Percentiles rank a stretch among this genome's conserved stretches.
These are phyloP conservation scores for Vanrija sp. DNA, from an alignment of 1,284 basidiomycete genomes.

Conservation along the genomic window DNA sequence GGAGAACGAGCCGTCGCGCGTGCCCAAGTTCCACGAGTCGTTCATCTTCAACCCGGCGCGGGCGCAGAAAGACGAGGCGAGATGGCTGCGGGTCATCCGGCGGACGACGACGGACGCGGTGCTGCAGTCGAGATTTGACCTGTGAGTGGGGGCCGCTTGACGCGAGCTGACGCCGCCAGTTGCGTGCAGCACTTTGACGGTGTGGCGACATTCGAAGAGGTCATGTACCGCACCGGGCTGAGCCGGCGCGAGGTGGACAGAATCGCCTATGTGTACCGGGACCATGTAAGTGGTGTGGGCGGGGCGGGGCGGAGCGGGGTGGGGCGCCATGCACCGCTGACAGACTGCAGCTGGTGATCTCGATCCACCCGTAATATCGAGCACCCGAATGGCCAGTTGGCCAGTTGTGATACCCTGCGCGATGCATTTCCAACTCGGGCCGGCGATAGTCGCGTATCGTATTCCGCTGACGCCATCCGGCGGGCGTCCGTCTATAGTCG, in stretches of 20 bases:
- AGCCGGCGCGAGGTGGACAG: slow-evolving; percentile 37
- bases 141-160: slow-evolving; percentile 24
- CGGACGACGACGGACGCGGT: slow-evolving; percentile 34
- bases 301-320: too few species aligned
- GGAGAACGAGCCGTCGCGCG: slow-evolving; percentile 22
- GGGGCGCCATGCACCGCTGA: not conserved
- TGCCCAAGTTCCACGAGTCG: slow-evolving; percentile 31
- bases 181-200: slow-evolving; percentile 49
- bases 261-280: slow-evolving; percentile 34
- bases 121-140: slow-evolving; percentile 40
- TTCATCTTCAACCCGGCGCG: slow-evolving; percentile 41
- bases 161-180: slow-evolving; percentile 10
- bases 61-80: slow-evolving; percentile 44
- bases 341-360: slow-evolving; percentile 32
- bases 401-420: not conserved
- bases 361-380: slow-evolving; percentile 32
- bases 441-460: too few species aligned
- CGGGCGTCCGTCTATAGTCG: too few species aligned
- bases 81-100: slow-evolving; percentile 43
- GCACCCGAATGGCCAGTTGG: not conserved
- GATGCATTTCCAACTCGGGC: too few species aligned
- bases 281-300: slow-evolving; percentile 34
- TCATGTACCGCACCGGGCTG: slow-evolving; percentile 45
- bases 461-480: too few species aligned
- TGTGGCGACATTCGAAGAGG: slow-evolving; percentile 44